Evolutionary conservation across 2,329 filamentous ascomycete genomes (phyloP), one percentile per base, ranked within the genome.

Genomic region (Metarhizium sp.): DNA sequence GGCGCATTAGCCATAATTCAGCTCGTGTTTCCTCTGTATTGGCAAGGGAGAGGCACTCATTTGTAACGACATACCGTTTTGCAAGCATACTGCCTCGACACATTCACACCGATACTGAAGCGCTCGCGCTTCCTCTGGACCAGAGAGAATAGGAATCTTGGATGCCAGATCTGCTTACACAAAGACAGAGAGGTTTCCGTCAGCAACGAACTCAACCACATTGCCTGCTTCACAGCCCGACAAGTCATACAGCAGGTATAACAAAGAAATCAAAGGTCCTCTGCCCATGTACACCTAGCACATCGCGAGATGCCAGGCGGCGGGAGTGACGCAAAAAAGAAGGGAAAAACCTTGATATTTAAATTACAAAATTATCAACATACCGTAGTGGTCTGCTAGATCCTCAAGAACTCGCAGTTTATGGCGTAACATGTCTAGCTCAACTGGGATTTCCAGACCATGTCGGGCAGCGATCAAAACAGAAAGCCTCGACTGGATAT

Each of bases 81-180:
- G 65, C 53, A 79, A 64, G 61, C 78, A 78, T 55, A 74, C 75
- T 52, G 71, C 71, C 62, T 82, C 78, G 54, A 83, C 75, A 64
- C 78, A 80, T 67, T 83, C 80, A 67, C 79, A 82, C 60, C 76
- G 76, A 62, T 82, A 80, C 64, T 83, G 80, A 53, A 82, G 67
- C 42, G 74, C 72, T 55, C 80, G 73, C 30, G 80, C 80, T 65
- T 83, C 80, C 66, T 83, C 80, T 29, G 75, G 72, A 59, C 81
- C 77, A 53, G 78, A 82, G 54, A 81, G 66, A 59, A 73, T 68
- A 29, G 75, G 74, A 50, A 77, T 64, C 58, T 59, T 63, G 50
- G 66, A 64, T 29, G 61, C 45, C 54, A 65, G 61, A 58, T 65
- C 66, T 69, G 59, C 46, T 54, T 36, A 46, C 10, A 45, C n/a